Evolutionary conservation across 352 stramenopile species (phyloP), one percentile per base, ranked within the genome.

Genomic region (Globisporangium echinulatum): DNA sequence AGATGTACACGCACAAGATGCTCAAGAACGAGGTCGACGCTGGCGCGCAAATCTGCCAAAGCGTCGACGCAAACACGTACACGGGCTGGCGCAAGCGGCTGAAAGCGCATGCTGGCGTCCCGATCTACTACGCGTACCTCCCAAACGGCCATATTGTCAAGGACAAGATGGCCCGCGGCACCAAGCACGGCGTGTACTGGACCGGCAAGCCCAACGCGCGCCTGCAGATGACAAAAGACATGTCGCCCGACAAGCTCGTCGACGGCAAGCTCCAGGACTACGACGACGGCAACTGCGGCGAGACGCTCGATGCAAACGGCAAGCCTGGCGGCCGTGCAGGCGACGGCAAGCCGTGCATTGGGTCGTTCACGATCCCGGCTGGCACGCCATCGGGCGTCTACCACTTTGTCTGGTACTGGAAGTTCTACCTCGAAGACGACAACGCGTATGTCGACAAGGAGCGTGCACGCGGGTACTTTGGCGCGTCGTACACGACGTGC

Each of bases 321-420:
- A 69, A 77, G 19, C 72, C 75, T 0, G 56, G 73, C n/a, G 74
- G 72, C 0, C 76, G 79, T 36, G 79, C 74, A 4, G 79, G 79
- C 8, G 79, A 88, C 42, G 76, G 75, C 40, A 82, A 84, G 59
- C 79, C 79, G 3, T 88, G 79, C 43, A 69, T 88, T 37, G 73
- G 79, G 6, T 66, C 67, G 19, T 88, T 88, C 51, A 67, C 62
- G 38, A 68, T 87, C 46, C 76, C 79, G 0, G 54, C 49, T 7
- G 73, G 73, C 33, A 84, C 74, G 0, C 17, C 69, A 8, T 62
- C 76, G 1, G 79, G 79, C 13, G 67, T 79, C 44, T 88, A 85
- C 65, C 79, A 80, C 39, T 78, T 87, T 63, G 79, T 88, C 8
- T 88, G 79, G 79, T 87, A 81, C 60, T 88, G 79, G 79, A 85